Conservation (phyloP, 768 basidiomycete species). For the Trametes cingulata region DNA sequence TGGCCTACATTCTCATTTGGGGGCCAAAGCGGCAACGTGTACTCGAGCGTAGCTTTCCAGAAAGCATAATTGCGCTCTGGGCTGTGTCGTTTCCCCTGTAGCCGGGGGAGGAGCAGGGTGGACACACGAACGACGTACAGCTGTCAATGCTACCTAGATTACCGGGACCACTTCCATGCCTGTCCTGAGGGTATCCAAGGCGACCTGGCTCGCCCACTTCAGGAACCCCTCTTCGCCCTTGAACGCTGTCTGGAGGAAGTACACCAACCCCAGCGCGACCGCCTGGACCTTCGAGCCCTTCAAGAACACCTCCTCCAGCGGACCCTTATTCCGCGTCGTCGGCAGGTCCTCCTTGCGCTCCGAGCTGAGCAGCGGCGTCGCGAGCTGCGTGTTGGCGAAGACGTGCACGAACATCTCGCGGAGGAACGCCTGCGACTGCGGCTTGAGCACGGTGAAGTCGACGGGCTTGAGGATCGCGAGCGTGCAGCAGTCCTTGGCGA, state of each 20-base stretch:
- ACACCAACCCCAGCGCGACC: constrained; percentile 74
- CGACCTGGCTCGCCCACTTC: constrained; percentile 67
- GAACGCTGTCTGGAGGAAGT: constrained; percentile 58
- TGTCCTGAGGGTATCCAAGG: constrained; percentile 66
- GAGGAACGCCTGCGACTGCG: constrained; percentile 66
- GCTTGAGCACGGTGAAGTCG: constrained; percentile 77
- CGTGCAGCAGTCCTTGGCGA: constrained; percentile 78
- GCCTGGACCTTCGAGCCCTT: constrained; percentile 66
- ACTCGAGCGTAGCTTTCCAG: constrained; percentile 73
- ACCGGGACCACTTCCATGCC: constrained; percentile 57
- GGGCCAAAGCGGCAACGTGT: constrained; percentile 70
- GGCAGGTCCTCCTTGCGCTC: constrained; percentile 36
- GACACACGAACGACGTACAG: neutral
- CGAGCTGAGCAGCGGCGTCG: constrained; percentile 60
- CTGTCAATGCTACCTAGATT: constrained; percentile 17
- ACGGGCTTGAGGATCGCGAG: constrained; percentile 89
- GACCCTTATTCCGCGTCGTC: constrained; percentile 52
- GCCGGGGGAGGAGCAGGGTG: neutral
- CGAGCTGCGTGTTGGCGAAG: constrained; percentile 72
- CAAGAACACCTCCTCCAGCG: constrained; percentile 78
- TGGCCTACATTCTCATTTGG: constrained; percentile 77
- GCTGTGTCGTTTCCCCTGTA: no score
- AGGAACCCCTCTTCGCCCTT: constrained; percentile 45
- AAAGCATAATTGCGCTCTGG: constrained; percentile 29
- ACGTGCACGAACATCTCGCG: constrained; percentile 66